Percentiles rank a stretch among this genome's conserved stretches.
These are phyloP conservation scores for Saccharomycopsis selenospora DNA, from an alignment of 805 yeast genomes.

Conservation along the genomic window DNA sequence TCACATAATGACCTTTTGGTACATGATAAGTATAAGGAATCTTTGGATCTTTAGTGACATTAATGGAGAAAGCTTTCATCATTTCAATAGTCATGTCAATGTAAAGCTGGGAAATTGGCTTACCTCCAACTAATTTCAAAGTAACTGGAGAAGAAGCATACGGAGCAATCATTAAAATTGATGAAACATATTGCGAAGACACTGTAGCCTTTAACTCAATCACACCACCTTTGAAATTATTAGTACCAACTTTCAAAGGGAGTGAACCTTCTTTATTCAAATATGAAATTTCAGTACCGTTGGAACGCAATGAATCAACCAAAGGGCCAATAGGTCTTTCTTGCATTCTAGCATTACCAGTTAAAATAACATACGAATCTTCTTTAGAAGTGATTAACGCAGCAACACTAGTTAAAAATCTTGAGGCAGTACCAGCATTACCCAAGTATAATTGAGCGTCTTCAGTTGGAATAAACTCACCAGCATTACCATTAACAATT, in stretches of 20 bases:
- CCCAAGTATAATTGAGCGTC: conserved; percentile 75
- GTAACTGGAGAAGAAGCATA: conserved; percentile 87
- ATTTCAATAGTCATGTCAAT: conserved; percentile 95
- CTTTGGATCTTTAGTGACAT: conserved; percentile 58
- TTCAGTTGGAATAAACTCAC: conserved; percentile 55
- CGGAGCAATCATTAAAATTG: conserved; percentile 95
- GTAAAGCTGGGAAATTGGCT: conserved; percentile 92
- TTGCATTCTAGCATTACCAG: conserved; percentile 96
- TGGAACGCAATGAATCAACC: conserved; percentile 78
- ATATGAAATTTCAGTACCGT: conserved; percentile 72
- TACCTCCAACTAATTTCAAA: conserved; percentile 85
- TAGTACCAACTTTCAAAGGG: conserved; percentile 69
- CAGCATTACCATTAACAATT: conserved; percentile 80
- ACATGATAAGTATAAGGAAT: conserved; percentile 84
- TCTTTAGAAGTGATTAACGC: conserved; percentile 54
- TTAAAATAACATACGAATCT: conserved; percentile 50
- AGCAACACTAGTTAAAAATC: conserved; percentile 89
- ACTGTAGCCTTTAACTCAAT: conserved; percentile 93
- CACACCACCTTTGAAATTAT: conserved; percentile 75
- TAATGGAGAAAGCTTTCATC: conserved; percentile 87
- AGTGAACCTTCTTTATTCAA: conserved; percentile 72
- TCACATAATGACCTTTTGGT: conserved; percentile 72
- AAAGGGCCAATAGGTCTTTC: conserved; percentile 95
- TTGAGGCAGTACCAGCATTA: conserved; percentile 96
- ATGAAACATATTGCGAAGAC: conserved; percentile 95